A percentile compares a stretch with the other conserved stretches of the same genome.
phyloP scores from a whole-genome alignment of 2,329 filamentous ascomycete species.

The Ophiostoma novo-ulmi region DNA sequence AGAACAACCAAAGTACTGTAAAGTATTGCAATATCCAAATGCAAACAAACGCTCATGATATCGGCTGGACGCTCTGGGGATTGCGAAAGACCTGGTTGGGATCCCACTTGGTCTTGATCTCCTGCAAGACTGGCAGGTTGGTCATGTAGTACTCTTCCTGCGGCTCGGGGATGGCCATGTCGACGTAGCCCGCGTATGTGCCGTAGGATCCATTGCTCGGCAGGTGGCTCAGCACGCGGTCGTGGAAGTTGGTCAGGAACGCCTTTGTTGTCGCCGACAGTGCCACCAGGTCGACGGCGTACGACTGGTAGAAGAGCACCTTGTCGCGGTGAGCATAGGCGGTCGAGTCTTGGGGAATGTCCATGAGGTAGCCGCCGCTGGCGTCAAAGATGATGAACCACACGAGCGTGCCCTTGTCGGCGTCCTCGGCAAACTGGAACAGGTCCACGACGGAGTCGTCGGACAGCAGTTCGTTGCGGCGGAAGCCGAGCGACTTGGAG shows the following conservation, averaged over 20 bases:
- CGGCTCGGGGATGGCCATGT: constrained; percentile 40
- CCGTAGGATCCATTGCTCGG: constrained; percentile 37
- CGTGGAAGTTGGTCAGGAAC: constrained; percentile 51
- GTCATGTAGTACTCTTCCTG: constrained; percentile 52
- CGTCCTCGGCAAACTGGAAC: constrained; percentile 49
- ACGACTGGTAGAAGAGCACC: constrained; percentile 59
- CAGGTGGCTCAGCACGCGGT: constrained; percentile 36
- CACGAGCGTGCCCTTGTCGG: constrained; percentile 46
- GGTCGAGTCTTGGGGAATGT: constrained; percentile 51
- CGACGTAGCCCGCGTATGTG: constrained; percentile 61
- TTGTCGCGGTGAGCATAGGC: constrained; percentile 61
- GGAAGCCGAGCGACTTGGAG: constrained; percentile 54
- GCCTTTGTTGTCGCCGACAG: constrained; percentile 43
- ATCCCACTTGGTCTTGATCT: constrained; percentile 50
- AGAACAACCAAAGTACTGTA: too few relatives aligned
- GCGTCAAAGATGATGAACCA: constrained; percentile 62
- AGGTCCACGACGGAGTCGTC: constrained; percentile 42
- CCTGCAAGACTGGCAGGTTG: constrained; percentile 44
- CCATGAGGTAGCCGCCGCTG: constrained; percentile 54
- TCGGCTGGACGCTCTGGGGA: constrained; percentile 46
- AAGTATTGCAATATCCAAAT: neutral
- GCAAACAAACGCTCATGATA: neutral
- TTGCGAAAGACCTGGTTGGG: constrained; percentile 53
- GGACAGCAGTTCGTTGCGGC: constrained; percentile 44
- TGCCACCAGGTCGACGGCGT: constrained; percentile 48